Base-by-base conservation (phyloP, 169 alveolate genomes). In the Plasmodium chabaudi region DNA sequence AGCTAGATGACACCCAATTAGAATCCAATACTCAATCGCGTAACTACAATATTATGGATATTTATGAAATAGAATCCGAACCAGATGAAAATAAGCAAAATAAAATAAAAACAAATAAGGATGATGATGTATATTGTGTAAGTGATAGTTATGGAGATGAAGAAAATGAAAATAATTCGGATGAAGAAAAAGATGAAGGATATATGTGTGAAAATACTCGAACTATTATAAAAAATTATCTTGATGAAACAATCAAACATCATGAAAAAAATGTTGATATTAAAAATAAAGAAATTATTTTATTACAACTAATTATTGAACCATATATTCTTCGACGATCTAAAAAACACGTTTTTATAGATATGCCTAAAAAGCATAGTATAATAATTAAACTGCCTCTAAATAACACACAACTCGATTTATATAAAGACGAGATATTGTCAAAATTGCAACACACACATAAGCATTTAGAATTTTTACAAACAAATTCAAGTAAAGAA, bases 251-350 rank as follows among this genome's bases (percentile, higher is more conserved):
- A 17, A 82, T 82, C 0, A 82, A 56, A n/a, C 21, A 82, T 59
- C 84, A 82, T 51, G 79, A 67, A 57, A 82, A 82, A n/a, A 55
- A 82, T 17, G 47, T 55, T 9, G 69, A 82, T 5, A 27, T 68
- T 17, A 82, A 82, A 13, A 82, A 82, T 49, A 82, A 60, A 46
- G 90, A 82, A 53, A 67, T 82, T 1, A 82, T 82, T 65, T 67
- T 82, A 25, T 49, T 82, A 25, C 98, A 96, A 67, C 90, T 92
- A 65, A 91, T 97, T n/a, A 87, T 95, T 23, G 96, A 97, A 15
- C 98, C 98, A 0, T 96, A 96, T 79, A 95, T 97, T 39, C 91
- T 97, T 55, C 71, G 98, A 17, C 88, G 98, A 10, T 86, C 95
- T 19, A 97, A 97, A 87, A 88, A 92, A 55, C 96, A 95, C 42